Evolutionary conservation across 2,329 filamentous ascomycete species (phyloP).

Genomic region (Hypomyces perniciosus): DNA sequence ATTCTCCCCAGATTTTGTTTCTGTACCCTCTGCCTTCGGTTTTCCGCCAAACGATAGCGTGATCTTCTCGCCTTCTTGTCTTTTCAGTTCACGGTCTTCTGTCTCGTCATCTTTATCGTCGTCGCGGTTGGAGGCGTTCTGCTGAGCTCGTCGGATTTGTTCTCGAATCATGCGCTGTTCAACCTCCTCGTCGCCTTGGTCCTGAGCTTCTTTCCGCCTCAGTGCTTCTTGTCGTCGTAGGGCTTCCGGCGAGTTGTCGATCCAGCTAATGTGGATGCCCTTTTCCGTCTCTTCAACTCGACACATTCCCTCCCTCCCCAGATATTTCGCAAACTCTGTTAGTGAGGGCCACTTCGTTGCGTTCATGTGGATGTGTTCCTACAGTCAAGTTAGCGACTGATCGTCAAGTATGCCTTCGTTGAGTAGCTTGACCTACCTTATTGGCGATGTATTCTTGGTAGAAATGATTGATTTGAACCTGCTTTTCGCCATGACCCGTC

Average conservation of each 20-base stretch:
- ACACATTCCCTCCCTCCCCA: slow-evolving; percentile 82
- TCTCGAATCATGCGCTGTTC: slow-evolving; percentile 77
- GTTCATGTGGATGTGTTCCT: slow-evolving; percentile 87
- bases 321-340: slow-evolving; percentile 81
- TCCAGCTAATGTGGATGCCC: slow-evolving; percentile 80
- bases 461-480: slow-evolving; percentile 82
- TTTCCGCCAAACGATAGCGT: slow-evolving; percentile 60
- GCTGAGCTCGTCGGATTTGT: slow-evolving; percentile 73
- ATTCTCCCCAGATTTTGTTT: neutral
- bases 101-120: slow-evolving; percentile 36
- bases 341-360: slow-evolving; percentile 81
- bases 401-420: neutral
- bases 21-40: slow-evolving; percentile 18
- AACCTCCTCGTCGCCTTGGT: slow-evolving; percentile 84
- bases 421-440: slow-evolving; percentile 35
- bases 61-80: slow-evolving; percentile 69
- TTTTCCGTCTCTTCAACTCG: slow-evolving; percentile 85
- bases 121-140: slow-evolving; percentile 37
- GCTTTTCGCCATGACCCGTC: slow-evolving; percentile 86
- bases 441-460: slow-evolving; percentile 91
- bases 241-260: slow-evolving; percentile 86
- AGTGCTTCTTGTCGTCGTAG: slow-evolving; percentile 75
- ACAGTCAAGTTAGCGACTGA: neutral
- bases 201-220: slow-evolving; percentile 74
- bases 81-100: slow-evolving; percentile 45